Base-by-base conservation (phyloP, 495 filamentous ascomycete species). In the Penicillium antarcticum region DNA sequence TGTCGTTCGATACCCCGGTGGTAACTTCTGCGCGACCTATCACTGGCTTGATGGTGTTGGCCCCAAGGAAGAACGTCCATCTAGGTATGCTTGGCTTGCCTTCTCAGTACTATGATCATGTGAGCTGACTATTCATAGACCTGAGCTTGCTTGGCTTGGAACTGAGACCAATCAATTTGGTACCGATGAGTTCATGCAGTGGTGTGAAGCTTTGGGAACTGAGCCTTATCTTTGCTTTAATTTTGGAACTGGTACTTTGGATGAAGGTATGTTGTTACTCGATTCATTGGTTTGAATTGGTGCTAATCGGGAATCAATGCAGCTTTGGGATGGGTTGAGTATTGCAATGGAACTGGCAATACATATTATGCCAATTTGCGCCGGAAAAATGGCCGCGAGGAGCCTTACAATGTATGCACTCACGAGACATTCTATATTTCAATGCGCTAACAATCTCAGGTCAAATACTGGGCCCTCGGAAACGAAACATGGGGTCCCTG, bases 31-130 rank as follows among this genome's bases (percentile, higher is more conserved):
- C 33, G 87, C 88, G 2, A 91, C 88, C 5, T 92, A 92, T 60
- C 87, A 90, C 65, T 92, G 88, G 88, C 72, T 83, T 24, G 87
- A 92, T 69, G 87, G 87, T 16, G 73, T 92, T 51, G 87, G 87
- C 6, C 87, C 87, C 5, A 80, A 76, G 42, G 85, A 87, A 21
- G 69, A 82, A 39, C 71, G 87, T 33, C 87, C 86, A 7, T 62
- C 68, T 26, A 65, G 74, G 73, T 79, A 73, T 55, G 60, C 19
- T 45, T 21, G 2, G 13, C 26, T 21, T n/a, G 24, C 13, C 32
- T 14, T 17, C 17, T 39, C n/a, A n/a, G 23, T 16, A 1, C 42
- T 21, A 7, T 3, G 0, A 21, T n/a, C 16, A 16, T 18, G 14
- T 10, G 14, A 29, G 36, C 18, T 48, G 5, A 52, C 11, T 23